phyloP scores from a whole-genome alignment of 345 rosid genomes.

The Populus euphratica region DNA sequence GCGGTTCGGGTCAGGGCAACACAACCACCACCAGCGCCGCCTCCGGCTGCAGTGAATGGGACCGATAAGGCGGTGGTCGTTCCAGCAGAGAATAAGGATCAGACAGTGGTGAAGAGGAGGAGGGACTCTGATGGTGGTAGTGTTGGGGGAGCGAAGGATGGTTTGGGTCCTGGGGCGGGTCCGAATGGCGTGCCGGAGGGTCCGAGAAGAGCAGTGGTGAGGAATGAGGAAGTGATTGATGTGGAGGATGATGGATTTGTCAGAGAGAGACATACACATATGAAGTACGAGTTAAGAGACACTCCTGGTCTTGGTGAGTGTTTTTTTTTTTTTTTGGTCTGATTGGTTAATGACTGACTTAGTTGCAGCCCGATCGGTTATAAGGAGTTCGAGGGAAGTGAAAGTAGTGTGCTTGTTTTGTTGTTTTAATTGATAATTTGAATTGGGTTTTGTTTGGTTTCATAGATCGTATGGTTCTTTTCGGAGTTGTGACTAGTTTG shows the following conservation, averaged over 20 bases:
- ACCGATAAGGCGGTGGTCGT: constrained; percentile 8
- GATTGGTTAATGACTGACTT: background rate
- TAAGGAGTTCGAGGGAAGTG: background rate
- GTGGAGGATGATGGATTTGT: constrained; percentile 60
- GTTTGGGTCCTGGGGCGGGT: constrained; percentile 36
- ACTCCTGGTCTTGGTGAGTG: constrained; percentile 87
- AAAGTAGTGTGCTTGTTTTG: background rate
- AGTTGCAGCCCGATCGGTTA: background rate
- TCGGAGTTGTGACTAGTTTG: background rate
- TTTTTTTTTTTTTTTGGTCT: background rate
- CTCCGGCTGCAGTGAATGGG: constrained; percentile 22
- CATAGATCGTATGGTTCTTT: too few species aligned
- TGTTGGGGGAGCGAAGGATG: constrained; percentile 36
- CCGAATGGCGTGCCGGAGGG: constrained; percentile 32
- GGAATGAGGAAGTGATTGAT: constrained; percentile 56
- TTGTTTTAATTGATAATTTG: constrained; percentile 4
- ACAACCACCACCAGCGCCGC: background rate
- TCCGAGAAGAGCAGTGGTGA: constrained; percentile 47
- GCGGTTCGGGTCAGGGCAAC: constrained; percentile 40
- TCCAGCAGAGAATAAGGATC: constrained; percentile 44
- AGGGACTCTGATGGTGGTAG: constrained; percentile 68
- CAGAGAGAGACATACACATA: constrained; percentile 58
- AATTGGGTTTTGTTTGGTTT: background rate
- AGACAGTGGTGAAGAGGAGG: constrained; percentile 66
- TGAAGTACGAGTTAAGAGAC: constrained; percentile 89